These are phyloP conservation scores for Diaporthe longicolla DNA, from an alignment of 2,329 filamentous ascomycete species.

Conservation along the genomic window DNA sequence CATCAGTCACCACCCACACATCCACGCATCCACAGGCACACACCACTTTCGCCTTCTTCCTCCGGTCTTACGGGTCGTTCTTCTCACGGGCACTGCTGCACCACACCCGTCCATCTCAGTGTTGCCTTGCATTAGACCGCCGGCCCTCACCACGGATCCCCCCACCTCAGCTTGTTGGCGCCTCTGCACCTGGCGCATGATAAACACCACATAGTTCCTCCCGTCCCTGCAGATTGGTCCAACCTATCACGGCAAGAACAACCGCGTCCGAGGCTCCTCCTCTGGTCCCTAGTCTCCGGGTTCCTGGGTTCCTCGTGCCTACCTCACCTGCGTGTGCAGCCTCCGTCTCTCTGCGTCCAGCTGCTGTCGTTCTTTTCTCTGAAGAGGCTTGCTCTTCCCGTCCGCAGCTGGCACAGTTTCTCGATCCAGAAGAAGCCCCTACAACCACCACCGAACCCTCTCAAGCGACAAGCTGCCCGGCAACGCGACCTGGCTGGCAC, in stretches of 20 bases:
- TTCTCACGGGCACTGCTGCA: constrained; percentile 2
- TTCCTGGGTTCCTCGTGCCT: constrained; percentile 1
- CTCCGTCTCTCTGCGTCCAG: background rate
- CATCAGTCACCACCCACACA: background rate
- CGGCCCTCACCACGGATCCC: constrained; percentile 29
- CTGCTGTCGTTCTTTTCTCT: constrained; percentile 26
- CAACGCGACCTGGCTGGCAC: constrained; percentile 29
- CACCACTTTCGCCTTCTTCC: background rate
- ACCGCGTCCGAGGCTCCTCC: constrained; percentile 30
- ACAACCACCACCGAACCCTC: background rate
- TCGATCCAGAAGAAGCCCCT: background rate
- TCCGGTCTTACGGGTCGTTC: constrained; percentile 8
- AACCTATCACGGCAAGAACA: constrained; percentile 37
- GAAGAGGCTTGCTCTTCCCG: constrained; percentile 13
- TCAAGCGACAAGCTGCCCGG: background rate
- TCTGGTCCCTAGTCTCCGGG: background rate
- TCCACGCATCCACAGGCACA: background rate
- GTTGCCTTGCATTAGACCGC: constrained; percentile 39
- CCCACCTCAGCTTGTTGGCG: constrained; percentile 32
- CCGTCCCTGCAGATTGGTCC: constrained; percentile 30
- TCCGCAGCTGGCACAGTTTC: constrained; percentile 4
- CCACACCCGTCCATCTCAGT: background rate
- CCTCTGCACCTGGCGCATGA: constrained; percentile 26
- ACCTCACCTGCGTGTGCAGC: constrained; percentile 11
- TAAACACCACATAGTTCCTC: constrained; percentile 32